These are phyloP conservation scores for Colletotrichum sp. DNA, from an alignment of 2,329 filamentous ascomycete species.

Conservation along the genomic window DNA sequence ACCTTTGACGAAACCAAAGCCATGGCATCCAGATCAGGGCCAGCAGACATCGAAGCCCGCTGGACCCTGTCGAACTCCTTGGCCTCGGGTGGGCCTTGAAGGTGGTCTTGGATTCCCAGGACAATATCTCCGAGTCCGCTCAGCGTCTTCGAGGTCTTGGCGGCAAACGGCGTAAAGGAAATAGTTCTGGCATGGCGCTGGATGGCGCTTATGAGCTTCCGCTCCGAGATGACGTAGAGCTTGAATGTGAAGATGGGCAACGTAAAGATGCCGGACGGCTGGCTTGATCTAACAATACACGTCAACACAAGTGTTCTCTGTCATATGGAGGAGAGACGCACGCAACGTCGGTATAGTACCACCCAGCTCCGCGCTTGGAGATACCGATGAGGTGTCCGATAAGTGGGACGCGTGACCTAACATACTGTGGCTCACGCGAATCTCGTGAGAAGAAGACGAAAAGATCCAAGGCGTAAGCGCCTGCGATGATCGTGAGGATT, in stretches of 20 bases:
- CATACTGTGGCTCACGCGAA: background rate
- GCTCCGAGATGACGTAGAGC: background rate
- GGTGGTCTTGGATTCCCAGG: background rate
- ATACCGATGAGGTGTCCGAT: constrained; percentile 4
- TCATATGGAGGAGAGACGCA: background rate
- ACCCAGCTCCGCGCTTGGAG: background rate
- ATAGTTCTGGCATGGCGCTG: constrained; percentile 1
- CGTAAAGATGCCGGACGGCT: background rate
- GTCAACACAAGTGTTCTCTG: background rate
- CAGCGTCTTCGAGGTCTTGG: background rate
- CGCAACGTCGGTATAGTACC: background rate
- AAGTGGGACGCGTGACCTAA: constrained; percentile 2
- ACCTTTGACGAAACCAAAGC: background rate
- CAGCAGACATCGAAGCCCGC: background rate
- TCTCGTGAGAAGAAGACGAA: background rate
- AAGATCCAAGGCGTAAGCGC: background rate
- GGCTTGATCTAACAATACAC: background rate
- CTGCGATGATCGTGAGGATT: background rate
- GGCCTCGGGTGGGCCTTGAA: background rate
- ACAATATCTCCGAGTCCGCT: background rate
- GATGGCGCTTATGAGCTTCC: background rate
- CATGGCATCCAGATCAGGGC: background rate
- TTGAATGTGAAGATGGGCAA: background rate
- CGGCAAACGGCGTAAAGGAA: background rate
- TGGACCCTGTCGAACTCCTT: background rate